Evolutionary conservation across 352 stramenopile species (phyloP).

Genomic region (Phytophthora fragariae): DNA sequence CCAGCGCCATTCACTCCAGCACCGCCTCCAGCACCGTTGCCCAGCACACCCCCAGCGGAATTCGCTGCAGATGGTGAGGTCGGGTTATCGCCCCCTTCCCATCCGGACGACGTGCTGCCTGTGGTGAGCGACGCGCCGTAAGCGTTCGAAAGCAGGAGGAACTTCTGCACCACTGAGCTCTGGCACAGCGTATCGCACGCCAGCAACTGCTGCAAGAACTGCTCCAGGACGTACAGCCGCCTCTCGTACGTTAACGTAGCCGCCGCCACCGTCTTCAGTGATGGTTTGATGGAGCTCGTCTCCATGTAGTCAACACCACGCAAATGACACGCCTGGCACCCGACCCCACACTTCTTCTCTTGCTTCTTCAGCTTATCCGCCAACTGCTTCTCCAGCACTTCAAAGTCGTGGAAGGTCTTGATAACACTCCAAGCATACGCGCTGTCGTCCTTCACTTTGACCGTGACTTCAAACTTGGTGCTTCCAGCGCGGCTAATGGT

Average conservation of each 20-base stretch:
- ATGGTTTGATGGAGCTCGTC: conserved; percentile 52
- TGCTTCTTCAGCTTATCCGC: conserved; percentile 73
- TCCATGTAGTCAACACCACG: conserved; percentile 81
- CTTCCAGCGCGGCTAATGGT: conserved; percentile 22
- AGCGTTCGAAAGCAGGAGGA: conserved; percentile 60
- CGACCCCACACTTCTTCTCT: conserved; percentile 67
- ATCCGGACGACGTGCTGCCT: conserved; percentile 18
- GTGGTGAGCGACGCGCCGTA: conserved; percentile 18
- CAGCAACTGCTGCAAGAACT: conserved; percentile 79
- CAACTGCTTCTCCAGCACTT: conserved; percentile 72
- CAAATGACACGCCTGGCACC: conserved; percentile 57
- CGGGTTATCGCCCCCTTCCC: conserved; percentile 28
- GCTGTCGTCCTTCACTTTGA: conserved; percentile 64
- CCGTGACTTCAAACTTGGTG: conserved; percentile 65
- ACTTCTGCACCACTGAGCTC: conserved; percentile 79
- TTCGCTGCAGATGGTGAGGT: conserved; percentile 22
- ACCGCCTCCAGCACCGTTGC: conserved; percentile 22
- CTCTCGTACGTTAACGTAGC: conserved; percentile 65
- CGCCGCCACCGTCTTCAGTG: conserved; percentile 51
- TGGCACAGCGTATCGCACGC: conserved; percentile 77
- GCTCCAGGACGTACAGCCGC: conserved; percentile 65
- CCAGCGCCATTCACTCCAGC: conserved; percentile 8
- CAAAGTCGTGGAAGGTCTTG: conserved; percentile 78
- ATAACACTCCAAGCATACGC: conserved; percentile 72
- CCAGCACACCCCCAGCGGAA: conserved; percentile 14